phyloP scores from a whole-genome alignment of 2,329 filamentous ascomycete species.

The Zymoseptoria ardabiliae region DNA sequence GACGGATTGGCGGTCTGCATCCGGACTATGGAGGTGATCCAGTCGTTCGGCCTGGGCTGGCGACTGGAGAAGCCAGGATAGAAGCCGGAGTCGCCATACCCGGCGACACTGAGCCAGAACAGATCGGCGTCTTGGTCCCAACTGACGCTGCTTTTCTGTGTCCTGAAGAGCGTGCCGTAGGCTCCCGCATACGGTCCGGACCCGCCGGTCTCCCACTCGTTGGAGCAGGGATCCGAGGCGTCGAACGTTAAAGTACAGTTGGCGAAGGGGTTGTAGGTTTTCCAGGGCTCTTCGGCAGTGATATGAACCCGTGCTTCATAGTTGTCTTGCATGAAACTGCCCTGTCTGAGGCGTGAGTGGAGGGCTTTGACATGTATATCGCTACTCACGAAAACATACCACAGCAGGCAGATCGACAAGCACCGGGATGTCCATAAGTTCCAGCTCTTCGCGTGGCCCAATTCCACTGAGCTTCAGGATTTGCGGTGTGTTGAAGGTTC shows the following conservation, averaged over 20 bases:
- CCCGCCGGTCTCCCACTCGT: not conserved
- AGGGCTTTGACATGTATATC: not conserved
- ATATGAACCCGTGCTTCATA: not conserved
- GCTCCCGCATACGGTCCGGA: not conserved
- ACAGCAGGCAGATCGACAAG: slow-evolving; percentile 53
- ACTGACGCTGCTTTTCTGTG: not conserved
- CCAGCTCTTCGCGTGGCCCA: slow-evolving; percentile 47
- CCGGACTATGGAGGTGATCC: not conserved
- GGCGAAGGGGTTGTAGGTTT: not conserved
- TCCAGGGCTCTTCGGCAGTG: not conserved
- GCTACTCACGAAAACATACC: slow-evolving; percentile 19
- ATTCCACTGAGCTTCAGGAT: slow-evolving; percentile 36
- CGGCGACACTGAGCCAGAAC: not conserved
- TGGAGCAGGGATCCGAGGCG: not conserved
- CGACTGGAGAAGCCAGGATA: not conserved
- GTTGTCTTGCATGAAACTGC: not conserved
- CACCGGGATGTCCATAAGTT: slow-evolving; percentile 45
- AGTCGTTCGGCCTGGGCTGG: not conserved
- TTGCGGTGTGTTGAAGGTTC: slow-evolving; percentile 45
- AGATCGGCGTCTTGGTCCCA: not conserved
- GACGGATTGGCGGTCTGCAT: slow-evolving; percentile 38
- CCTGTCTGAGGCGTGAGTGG: not conserved
- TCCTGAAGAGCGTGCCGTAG: not conserved
- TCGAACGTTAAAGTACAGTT: not conserved
- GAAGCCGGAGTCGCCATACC: not conserved